Evolutionary conservation across 2,329 filamentous ascomycete genomes (phyloP).

Genomic region (Sarocladiaceae sp.): DNA sequence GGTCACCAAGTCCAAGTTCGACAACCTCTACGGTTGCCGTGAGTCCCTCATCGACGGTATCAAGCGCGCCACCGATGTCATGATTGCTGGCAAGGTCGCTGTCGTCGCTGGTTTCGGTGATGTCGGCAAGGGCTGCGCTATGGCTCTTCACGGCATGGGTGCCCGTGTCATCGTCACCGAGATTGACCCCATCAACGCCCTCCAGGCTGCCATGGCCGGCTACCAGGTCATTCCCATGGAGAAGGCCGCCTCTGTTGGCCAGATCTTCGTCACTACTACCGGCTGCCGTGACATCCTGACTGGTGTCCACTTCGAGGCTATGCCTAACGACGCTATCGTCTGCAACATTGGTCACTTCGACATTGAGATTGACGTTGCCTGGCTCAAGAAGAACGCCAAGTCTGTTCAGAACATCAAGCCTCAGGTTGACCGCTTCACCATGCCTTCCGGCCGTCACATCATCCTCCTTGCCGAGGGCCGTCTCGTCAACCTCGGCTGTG

Average conservation of each 20-base stretch:
- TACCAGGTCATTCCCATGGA: conserved; percentile 98
- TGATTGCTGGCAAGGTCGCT: conserved; percentile 98
- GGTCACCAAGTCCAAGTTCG: conserved; percentile 99
- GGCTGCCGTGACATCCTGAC: conserved; percentile 97
- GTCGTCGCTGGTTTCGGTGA: conserved; percentile 98
- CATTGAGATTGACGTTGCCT: conserved; percentile 99
- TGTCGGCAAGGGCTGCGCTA: conserved; percentile 96
- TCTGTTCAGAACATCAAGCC: conserved; percentile 99
- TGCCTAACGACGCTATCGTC: conserved; percentile 97
- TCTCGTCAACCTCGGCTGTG: conserved; percentile 98
- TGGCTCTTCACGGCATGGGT: conserved; percentile 95
- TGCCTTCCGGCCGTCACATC: conserved; percentile 91
- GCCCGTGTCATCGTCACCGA: conserved; percentile 94
- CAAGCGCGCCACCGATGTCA: conserved; percentile 99
- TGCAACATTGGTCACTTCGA: conserved; percentile 99
- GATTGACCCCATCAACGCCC: conserved; percentile 98
- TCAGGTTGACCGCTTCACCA: conserved; percentile 96
- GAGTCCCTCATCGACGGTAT: conserved; percentile 98
- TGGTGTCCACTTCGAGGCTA: conserved; percentile 85
- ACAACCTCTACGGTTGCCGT: conserved; percentile 99
- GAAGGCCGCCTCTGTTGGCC: conserved; percentile 78
- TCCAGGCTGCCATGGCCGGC: conserved; percentile 95
- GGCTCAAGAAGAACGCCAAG: conserved; percentile 95
- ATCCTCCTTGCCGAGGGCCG: conserved; percentile 97
- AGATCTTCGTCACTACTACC: conserved; percentile 99